Evolutionary conservation across 2,329 filamentous ascomycete genomes (phyloP), one percentile per base, ranked within the genome.

Genomic region (Fusarium nelsonii): DNA sequence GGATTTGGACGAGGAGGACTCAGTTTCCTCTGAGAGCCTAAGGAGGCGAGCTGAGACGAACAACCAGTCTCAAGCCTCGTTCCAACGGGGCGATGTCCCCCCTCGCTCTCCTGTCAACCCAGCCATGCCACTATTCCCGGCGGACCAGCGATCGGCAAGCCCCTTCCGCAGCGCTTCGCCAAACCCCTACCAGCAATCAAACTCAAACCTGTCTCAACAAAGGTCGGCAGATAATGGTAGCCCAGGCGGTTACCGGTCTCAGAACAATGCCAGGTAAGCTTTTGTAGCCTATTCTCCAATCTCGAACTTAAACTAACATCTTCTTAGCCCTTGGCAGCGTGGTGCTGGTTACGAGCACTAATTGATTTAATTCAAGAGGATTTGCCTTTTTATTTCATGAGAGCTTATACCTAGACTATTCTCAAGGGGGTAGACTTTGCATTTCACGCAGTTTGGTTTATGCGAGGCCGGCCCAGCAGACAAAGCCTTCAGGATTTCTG

Each of bases 331-430:
- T 28, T 83, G 81, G 81, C 81, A 83, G 69, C 81, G 81, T 63
- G 81, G 81, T 62, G 81, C 81, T 45, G 81, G 81, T 40, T 83
- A 83, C 68, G 81, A 83, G 20, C 78, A 81, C 39, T 74, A 67
- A 66, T 63, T 57, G 69, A 68, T 63, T 44, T 60, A 59, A 66
- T 48, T 44, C 14, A 61, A 45, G 39, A 70, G 48, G 44, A 37
- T 48, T 41, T 66, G 23, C 57, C 32, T 56, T 46, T 65, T 67
- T 63, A 50, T 71, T 63, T 64, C 39, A 69, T 50, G 62, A 71
- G 51, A 67, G 66, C 64, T 64, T 62, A 54, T n/a, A 60, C 61
- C 40, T 53, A 61, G 63, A 54, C 26, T 36, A 48, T 49, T 58
- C 57, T 56, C 23, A 23, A 37, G 46, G n/a, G 58, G 49, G 63